A percentile compares a stretch with the other conserved stretches of the same genome.
These are phyloP conservation scores for Canavalia gladiata DNA, from an alignment of 306 rosid species.

Conservation along the genomic window DNA sequence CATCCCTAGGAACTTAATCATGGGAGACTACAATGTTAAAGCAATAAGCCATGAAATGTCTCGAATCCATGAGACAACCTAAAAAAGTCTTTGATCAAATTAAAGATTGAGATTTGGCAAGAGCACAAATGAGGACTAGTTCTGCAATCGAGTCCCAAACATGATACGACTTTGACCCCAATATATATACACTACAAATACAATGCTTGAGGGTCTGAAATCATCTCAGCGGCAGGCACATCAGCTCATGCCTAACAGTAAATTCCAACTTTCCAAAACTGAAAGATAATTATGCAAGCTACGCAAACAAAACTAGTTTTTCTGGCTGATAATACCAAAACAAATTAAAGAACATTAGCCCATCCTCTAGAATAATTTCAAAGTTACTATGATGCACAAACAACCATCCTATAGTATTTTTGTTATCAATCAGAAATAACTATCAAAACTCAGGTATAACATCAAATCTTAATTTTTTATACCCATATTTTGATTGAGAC, in stretches of 20 bases:
- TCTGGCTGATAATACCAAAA: background rate
- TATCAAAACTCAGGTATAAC: background rate
- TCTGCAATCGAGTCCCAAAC: background rate
- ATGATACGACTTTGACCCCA: background rate
- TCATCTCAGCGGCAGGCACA: background rate
- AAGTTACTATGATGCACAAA: background rate
- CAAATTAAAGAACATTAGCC: background rate
- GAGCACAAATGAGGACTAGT: background rate
- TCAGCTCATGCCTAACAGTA: background rate
- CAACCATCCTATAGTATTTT: background rate
- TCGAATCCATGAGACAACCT: background rate
- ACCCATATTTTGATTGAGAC: background rate
- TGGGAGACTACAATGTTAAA: too few species aligned
- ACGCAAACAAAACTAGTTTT: constrained; percentile 12
- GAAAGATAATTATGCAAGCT: background rate
- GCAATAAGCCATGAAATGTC: background rate
- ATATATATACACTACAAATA: background rate
- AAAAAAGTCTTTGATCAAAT: background rate
- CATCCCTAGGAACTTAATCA: too few species aligned
- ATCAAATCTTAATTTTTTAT: background rate
- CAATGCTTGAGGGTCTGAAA: background rate
- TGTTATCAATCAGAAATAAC: background rate
- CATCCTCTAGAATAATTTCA: background rate
- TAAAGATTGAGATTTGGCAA: constrained; percentile 24
- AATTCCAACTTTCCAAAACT: background rate